Evolutionary conservation across 257 asterid species (phyloP), one percentile per base, ranked within the genome.

Genomic region (Solanum appendiculatum): DNA sequence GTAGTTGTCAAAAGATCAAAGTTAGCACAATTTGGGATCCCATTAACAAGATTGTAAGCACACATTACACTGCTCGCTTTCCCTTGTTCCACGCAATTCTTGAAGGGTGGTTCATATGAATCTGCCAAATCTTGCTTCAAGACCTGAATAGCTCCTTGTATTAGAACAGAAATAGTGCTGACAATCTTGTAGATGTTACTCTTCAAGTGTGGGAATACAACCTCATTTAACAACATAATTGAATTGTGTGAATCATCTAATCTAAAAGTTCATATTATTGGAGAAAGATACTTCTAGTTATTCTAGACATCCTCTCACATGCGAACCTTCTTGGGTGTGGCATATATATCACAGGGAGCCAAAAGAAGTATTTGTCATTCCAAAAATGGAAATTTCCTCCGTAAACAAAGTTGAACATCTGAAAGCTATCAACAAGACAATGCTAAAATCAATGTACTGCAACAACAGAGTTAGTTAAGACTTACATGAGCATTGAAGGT

Each of bases 101-200:
- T 87, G 88, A 95, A 95, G 36, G 98, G 98, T 23, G 97, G 98
- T 87, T 92, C 94, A 85, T 84, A 95, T 14, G 98, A 91, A 56
- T 95, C 98, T 25, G 95, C 96, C 89, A 95, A 54, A 87, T 94
- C 98, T 86, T 94, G 97, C 90, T 88, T 87, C 68, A 89, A 89
- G 39, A 95, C 96, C 98, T 95, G 33, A 25, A 86, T 10, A 86
- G 4, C 86, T 77, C 11, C 27, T 23, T 37, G 23, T 13, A 33
- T 31, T 39, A 21, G 60, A 14, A n/a, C 21, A 48, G 20, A 31
- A 48, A 80, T 46, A 9, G 18, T 36, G 51, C 9, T 73, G 11
- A 73, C 51, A 23, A 73, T 73, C 63, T 42, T 44, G 64, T 44
- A 78, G 31, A 42, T 9, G 34, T 42, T 25, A 9, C 13, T 8